phyloP scores from a whole-genome alignment of 2,329 filamentous ascomycete species.

The Coniochaeta ligniaria region DNA sequence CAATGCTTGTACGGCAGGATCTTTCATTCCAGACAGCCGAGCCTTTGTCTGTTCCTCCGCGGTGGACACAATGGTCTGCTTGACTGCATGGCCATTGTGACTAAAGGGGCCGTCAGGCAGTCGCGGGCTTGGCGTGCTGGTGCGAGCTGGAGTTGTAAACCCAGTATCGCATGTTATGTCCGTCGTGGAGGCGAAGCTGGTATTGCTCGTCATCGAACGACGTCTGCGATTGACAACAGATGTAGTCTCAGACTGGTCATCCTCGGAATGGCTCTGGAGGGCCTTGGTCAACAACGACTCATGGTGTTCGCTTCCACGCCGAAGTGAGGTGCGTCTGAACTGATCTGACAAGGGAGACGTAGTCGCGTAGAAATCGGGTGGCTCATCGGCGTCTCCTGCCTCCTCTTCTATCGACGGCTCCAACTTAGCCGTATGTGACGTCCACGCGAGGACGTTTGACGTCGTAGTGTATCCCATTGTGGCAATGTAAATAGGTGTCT shows the following conservation, averaged over 20 bases:
- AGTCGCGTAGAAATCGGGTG: slow-evolving; percentile 55
- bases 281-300: slow-evolving; percentile 85
- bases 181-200: slow-evolving; percentile 75
- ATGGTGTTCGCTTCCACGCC: slow-evolving; percentile 47
- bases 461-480: slow-evolving; percentile 30
- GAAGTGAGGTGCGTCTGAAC: slow-evolving; percentile 41
- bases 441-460: slow-evolving; percentile 38
- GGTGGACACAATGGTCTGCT: slow-evolving; percentile 14
- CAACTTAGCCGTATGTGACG: slow-evolving; percentile 33
- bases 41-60: background rate
- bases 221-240: slow-evolving; percentile 33
- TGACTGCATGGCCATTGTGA: slow-evolving; percentile 8
- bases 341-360: slow-evolving; percentile 21
- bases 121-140: slow-evolving; percentile 85
- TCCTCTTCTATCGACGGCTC: slow-evolving; percentile 49
- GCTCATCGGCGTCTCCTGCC: slow-evolving; percentile 74
- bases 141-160: slow-evolving; percentile 80
- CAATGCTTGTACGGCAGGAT: slow-evolving; percentile 53
- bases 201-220: slow-evolving; percentile 70
- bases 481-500: slow-evolving; percentile 8
- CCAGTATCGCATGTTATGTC: slow-evolving; percentile 95
- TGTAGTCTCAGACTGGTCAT: slow-evolving; percentile 34
- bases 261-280: slow-evolving; percentile 60
- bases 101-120: slow-evolving; percentile 41
- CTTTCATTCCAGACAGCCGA: slow-evolving; percentile 25